Evolutionary conservation across 176 grass and related monocot species (phyloP), one percentile per base, ranked within the genome.

Genomic region (Oryza rufipogon): DNA sequence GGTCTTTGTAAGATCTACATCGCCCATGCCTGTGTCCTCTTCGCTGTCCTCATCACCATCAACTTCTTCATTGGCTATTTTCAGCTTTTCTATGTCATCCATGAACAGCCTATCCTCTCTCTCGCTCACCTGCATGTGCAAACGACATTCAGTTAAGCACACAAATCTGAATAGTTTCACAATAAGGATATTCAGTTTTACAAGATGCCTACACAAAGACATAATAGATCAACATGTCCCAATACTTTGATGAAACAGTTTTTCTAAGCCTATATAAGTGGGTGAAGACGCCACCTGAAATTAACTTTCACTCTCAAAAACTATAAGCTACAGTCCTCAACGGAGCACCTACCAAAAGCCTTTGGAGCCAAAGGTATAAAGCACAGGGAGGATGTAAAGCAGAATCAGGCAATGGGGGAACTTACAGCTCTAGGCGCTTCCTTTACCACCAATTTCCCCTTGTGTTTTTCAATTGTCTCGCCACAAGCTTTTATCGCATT

Each of bases 401-500:
- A 49, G 47, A 49, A 49, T 41, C 30, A 38, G 30, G 9, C 32
- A 44, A 46, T 4, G 6, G 68, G 12, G 36, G 4, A 84, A 74
- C 89, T 94, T 89, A 94, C 89, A 56, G 86, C 92, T 91, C 92
- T 91, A 14, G 92, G 83, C 64, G 80, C 86, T 85, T 94, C 92
- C 84, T 94, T 91, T 25, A 94, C 80, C 34, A 83, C 54, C 70
- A 91, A 81, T 60, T 94, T 94, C 48, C 92, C 92, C 82, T 94
- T 94, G 74, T 91, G 83, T n/a, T 68, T 74, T 11, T 94, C 92
- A 32, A 91, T 94, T 19, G 69, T 83, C 61, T 89, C 86, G 2
- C 61, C 81, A 7, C 89, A 94, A 75, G 77, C 61, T 51, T 94
- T 91, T 49, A 91, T 85, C 16, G 89, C 92, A 78, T 89, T 81